Evolutionary conservation across 208 protist species (phyloP).

Genomic region (Leishmania tarentolae): DNA sequence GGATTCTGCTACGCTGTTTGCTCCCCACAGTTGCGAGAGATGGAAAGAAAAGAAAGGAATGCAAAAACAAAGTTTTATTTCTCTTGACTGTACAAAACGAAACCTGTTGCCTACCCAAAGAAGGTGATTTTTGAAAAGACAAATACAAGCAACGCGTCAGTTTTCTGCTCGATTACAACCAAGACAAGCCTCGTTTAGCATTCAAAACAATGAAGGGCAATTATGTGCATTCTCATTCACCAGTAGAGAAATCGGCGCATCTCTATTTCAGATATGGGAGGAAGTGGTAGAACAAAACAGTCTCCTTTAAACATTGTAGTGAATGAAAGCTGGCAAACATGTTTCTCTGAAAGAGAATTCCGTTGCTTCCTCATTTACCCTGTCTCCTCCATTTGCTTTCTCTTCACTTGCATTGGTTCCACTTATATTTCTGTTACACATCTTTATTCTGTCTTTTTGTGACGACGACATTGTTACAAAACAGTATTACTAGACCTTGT

Average conservation of each 20-base stretch:
- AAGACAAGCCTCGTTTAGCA: not conserved
- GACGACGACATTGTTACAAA: not conserved
- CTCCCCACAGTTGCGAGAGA: not conserved
- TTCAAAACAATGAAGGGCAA: not conserved
- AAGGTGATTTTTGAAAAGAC: not conserved
- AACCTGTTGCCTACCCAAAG: not conserved
- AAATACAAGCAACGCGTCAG: conserved; percentile 12
- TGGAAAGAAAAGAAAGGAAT: not conserved
- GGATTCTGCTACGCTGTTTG: not conserved
- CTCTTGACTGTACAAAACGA: not conserved
- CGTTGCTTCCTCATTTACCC: not conserved
- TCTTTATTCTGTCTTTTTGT: not conserved
- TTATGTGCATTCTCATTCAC: not conserved
- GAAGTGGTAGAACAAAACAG: not conserved
- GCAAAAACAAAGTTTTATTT: not conserved
- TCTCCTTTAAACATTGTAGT: not conserved
- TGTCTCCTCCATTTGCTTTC: not conserved
- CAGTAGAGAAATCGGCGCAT: not conserved
- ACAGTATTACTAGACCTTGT: not conserved
- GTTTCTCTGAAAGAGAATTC: not conserved
- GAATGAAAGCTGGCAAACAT: not conserved
- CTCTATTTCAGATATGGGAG: not conserved
- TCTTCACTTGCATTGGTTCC: not conserved
- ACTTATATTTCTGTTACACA: not conserved
- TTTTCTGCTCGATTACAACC: not conserved